Conservation (phyloP, 441 rosid genomes). For the Gossypium schwendimanii region DNA sequence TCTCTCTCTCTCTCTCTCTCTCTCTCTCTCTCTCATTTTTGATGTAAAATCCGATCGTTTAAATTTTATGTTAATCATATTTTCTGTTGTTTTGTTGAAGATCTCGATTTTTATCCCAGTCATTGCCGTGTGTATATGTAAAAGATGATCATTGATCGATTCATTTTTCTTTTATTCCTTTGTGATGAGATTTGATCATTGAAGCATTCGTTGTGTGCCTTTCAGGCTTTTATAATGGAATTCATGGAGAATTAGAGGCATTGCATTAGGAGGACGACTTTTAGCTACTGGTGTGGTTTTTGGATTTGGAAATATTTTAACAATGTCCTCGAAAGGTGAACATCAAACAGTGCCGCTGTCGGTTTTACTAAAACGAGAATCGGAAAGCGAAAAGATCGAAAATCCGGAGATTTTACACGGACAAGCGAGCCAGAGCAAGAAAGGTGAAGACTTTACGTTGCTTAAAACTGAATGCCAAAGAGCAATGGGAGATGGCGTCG, state of each 20-base stretch:
- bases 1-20: slow-evolving; percentile 7
- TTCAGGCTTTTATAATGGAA: slow-evolving; percentile 9
- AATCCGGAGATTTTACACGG: slow-evolving; percentile 75
- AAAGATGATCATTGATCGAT: neutral
- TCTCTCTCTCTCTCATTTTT: neutral
- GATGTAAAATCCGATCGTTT: slow-evolving; percentile 6
- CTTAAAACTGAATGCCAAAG: slow-evolving; percentile 78
- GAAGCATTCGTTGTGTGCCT: slow-evolving; percentile 3
- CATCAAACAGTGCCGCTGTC: slow-evolving; percentile 94
- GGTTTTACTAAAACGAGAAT: slow-evolving; percentile 78
- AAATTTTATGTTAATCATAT: neutral
- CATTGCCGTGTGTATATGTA: neutral
- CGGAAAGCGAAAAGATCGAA: slow-evolving; percentile 70
- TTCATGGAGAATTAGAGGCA: slow-evolving; percentile 21
- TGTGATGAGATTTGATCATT: neutral
- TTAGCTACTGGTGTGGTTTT: slow-evolving; percentile 1
- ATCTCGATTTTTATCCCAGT: slow-evolving; percentile 25
- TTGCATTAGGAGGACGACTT: neutral
- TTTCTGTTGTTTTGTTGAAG: slow-evolving; percentile 6
- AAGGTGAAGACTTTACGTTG: slow-evolving; percentile 84
- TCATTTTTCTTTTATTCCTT: neutral
- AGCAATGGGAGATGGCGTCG: slow-evolving; percentile 71
- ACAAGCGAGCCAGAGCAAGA: slow-evolving; percentile 88
- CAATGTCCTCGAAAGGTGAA: slow-evolving; percentile 50
- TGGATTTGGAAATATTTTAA: neutral